phyloP scores from a whole-genome alignment of 805 yeast species.

The Wickerhamia fluorescens region DNA sequence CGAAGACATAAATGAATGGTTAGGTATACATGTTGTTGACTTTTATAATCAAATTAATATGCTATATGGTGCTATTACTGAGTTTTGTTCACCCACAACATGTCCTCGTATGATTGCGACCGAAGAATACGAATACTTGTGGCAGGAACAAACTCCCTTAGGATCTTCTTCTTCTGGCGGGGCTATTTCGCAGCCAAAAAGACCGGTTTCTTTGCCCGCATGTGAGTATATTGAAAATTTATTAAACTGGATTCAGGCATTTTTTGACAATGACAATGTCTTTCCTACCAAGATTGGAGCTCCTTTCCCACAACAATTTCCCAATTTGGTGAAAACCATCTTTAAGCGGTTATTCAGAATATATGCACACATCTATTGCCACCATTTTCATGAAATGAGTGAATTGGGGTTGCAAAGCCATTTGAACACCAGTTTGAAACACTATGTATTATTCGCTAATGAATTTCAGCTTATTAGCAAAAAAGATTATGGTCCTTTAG shows the following conservation, averaged over 20 bases:
- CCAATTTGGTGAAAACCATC: conserved; percentile 72
- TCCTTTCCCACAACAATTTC: conserved; percentile 85
- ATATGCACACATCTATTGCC: conserved; percentile 96
- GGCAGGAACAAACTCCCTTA: conserved; percentile 68
- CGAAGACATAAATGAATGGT: conserved; percentile 89
- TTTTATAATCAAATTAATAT: conserved; percentile 93
- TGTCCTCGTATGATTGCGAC: conserved; percentile 99
- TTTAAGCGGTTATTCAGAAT: conserved; percentile 88
- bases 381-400: conserved; percentile 91
- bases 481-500: conserved; percentile 88
- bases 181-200: conserved; percentile 37
- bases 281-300: conserved; percentile 89
- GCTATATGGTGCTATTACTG: conserved; percentile 93
- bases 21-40: conserved; percentile 96
- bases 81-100: conserved; percentile 88
- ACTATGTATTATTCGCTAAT: conserved; percentile 78
- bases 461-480: conserved; percentile 73
- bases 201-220: conserved; percentile 85
- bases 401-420: conserved; percentile 91
- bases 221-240: conserved; percentile 91
- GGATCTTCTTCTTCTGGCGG: conserved; percentile 30
- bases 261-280: conserved; percentile 80
- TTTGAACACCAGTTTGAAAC: conserved; percentile 89
- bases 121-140: conserved; percentile 89
- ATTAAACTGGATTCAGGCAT: conserved; percentile 93